Base-by-base conservation (phyloP, 495 filamentous ascomycete genomes). In the Acidomyces sp. region DNA sequence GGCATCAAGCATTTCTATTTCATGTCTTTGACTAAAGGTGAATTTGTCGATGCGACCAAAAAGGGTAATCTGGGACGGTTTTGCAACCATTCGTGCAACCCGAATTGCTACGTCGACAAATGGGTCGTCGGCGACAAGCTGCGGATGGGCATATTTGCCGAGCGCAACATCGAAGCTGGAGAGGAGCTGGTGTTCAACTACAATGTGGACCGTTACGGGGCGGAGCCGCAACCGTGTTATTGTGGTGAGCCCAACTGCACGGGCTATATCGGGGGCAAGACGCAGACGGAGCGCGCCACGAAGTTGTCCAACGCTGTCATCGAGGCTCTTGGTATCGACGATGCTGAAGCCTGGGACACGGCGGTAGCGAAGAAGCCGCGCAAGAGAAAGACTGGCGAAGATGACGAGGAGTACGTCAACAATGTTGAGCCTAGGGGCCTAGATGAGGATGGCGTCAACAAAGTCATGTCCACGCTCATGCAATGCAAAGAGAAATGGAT, bases 401-500 rank as follows among this genome's bases (percentile, higher is more conserved):
- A 85, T 46, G 92, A 99, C 53, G 92, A 95, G 55, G 90, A 96
- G 48, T 99, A 93, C 54, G 80, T 95, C 60, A 86, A 88, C 61
- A 88, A 78, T 52, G 70, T 92, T 21, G 73, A 87, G 60, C 78
- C 84, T 41, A 86, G 80, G 57, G 75, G 73, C 13, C 72, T 99
- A 38, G 78, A 86, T 46, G 85, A 93, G 59, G 71, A 80, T 45
- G 85, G 81, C 40, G 90, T 96, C 50, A 92, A 80, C 52, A 93
- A 92, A 60, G 87, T 99, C 60, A 96, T 99, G 88, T 85, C 86
- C 4, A 80, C 85, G n/a, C 78, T 99, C 44, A 83, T 93, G 74
- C 88, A 95, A 60, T 95, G 85, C 68, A 88, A 90, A 62, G 90
- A 99, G 70, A 95, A 95, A 53, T 99, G 92, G 92, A 95, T 99